Base-by-base conservation (phyloP, 2,329 filamentous ascomycete genomes). In the Gnomoniopsis sp. region DNA sequence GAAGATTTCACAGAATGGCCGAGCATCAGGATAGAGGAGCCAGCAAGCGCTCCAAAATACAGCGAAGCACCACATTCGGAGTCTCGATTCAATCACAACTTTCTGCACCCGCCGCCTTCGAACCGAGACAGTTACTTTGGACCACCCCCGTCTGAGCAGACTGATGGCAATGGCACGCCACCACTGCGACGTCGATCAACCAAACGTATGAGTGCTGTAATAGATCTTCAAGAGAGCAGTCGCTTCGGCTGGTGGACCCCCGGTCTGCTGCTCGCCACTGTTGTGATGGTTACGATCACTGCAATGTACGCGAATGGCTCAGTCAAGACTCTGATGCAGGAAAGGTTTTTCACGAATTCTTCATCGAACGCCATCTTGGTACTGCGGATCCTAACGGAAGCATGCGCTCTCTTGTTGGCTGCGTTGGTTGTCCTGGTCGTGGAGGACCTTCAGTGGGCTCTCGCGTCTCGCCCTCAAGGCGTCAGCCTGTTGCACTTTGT, bases 81-180 rank as follows among this genome's bases (percentile, higher is more conserved):
- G 10, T 11, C 43, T n/a, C n/a, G 15, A 19, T 46, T 6, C 21
- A 22, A 46, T 11, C 67, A 69, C 23, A 57, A 53, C 49, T 58
- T 53, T 30, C 55, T 58, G 8, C 55, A 53, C 43, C 49, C 55
- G 14, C 43, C 55, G 21, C 48, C 55, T n/a, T 43, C 55, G 14
- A 52, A 49, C 34, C 49, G 55, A 26, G 49, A 47, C 22, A 57
- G 55, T 8, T 22, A 53, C 10, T 4, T 48, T 15, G 49, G 33
- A 14, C 36, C 41, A 21, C 48, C 46, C 12, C 38, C 49, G 14
- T 12, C 41, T 6, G 41, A 52, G 15, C 41, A 48, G 19, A 33
- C 22, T 14, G 49, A 22, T 3, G 44, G 44, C 12, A 44, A 46
- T 17, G 55, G 47, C 33, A 53, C 33, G 14, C n/a, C 22, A 30